Evolutionary conservation across 768 basidiomycete genomes (phyloP), one percentile per base, ranked within the genome.

Genomic region (Cyclocybe aegerita): DNA sequence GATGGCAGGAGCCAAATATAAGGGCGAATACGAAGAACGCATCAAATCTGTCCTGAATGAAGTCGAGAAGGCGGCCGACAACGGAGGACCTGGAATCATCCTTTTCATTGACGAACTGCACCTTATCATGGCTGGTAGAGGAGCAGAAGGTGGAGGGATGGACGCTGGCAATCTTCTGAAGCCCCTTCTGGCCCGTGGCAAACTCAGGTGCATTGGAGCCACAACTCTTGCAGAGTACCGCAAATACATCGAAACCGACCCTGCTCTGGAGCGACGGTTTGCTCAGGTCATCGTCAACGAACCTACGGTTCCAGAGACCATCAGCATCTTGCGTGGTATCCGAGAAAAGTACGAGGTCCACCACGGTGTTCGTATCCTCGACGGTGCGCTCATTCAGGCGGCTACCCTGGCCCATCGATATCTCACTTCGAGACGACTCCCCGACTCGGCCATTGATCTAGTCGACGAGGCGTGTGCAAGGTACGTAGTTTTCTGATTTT

Each of bases 61-160:
- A 70, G 86, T 98, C 54, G 95, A 98, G 68, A 94, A 95, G 70
- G 81, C 88, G 0, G 74, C 85, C 0, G 83, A 88, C 17, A 83
- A 90, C 39, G 83, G 78, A 29, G 86, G 90, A 37, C 79, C 80
- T 4, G 83, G 85, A 12, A 80, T 98, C 60, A 92, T 98, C 54
- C 82, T 99, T 34, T 98, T 98, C 77, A 84, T 98, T 57, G 95
- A 99, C 60, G 96, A 98, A 65, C 67, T 93, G 17, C 94, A 98
- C 65, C 85, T 97, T 37, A 87, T 98, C 70, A 93, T 97, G 90
- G 86, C 91, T 2, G 92, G 90, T 4, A 79, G 85, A 45, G 91
- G 92, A 12, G 72, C 81, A 2, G 85, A 88, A 63, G 89, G 90
- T 30, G 88, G 87, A 11, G 92, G 93, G 31, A 94, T 97, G 92